Evolutionary conservation across 371 early-diverging fungal genomes (phyloP).

Genomic region (Fennellomyces sp.): DNA sequence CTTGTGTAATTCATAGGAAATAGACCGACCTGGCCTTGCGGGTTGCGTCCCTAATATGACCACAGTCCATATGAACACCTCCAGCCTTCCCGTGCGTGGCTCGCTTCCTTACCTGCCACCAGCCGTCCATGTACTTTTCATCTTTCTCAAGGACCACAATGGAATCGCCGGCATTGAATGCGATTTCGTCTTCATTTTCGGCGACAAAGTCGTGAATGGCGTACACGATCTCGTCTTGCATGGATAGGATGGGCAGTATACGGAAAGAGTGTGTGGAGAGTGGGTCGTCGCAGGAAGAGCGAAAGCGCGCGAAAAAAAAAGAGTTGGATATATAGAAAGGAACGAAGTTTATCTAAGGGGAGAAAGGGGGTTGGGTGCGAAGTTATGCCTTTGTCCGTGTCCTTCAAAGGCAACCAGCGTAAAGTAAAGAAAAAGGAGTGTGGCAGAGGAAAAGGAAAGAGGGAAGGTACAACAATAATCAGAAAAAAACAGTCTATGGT

Average conservation of each 20-base stretch:
- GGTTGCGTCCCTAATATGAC: conserved; percentile 57
- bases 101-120: conserved; percentile 89
- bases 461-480: neutral
- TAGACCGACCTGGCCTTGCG: conserved; percentile 61
- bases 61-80: conserved; percentile 4
- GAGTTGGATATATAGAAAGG: neutral
- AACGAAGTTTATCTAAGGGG: too few species aligned
- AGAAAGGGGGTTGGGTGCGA: neutral
- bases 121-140: conserved; percentile 81
- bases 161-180: conserved; percentile 72
- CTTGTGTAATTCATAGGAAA: conserved; percentile 73
- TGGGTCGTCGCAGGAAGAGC: neutral
- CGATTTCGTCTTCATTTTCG: conserved; percentile 81
- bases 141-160: conserved; percentile 82
- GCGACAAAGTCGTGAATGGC: conserved; percentile 72
- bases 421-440: neutral
- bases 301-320: conserved; percentile 2
- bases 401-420: neutral
- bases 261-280: neutral
- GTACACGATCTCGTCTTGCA: conserved; percentile 57
- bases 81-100: too few species aligned
- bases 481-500: neutral
- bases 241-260: neutral
- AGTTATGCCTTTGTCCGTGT: neutral
- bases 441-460: neutral